Evolutionary conservation across 441 rosid genomes (phyloP), one percentile per base, ranked within the genome.

Genomic region (Eruca vesicaria): DNA sequence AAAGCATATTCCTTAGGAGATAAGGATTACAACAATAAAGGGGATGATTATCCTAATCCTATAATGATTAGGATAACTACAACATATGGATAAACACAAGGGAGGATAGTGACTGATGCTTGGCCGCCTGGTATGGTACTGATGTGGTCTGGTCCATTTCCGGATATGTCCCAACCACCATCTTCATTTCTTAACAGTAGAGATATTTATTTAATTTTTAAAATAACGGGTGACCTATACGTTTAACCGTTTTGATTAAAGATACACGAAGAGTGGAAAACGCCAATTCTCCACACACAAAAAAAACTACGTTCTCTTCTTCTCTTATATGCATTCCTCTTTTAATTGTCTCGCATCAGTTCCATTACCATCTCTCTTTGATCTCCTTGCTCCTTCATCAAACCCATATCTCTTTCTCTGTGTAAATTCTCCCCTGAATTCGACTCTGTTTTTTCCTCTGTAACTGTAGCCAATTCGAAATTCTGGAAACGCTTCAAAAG

Each of bases 371-470:
- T 43, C 14, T 59, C 28, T 58, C n/a, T n/a, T n/a, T 48, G 7
- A 26, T 29, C 35, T 9, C 15, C 41, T 16, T 26, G 23, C 19
- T 26, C 15, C 29, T 59, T 59, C 29, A 11, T 8, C 36, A 12
- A 57, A 28, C 2, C 50, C 50, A 45, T 19, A 20, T 58, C 23
- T 48, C n/a, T 16, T 12, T 29, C 14, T 33, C 61, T 33, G 61
- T 60, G 31, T 16, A 16, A 15, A 8, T 18, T 11, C 68, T 62
- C 58, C 45, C 36, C 29, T 32, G 8, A 59, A 67, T 59, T 15
- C 45, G 3, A 1, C 38, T 35, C 63, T 61, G 32, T 64, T 70
- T 64, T 41, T 69, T 63, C 55, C 66, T 20, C 75, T 63, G 59
- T 67, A 26, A 26, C 20, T 36, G 35, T 48, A 53, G 7, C 48